Conservation (phyloP, 148 eudicot species). For the Drosera capensis region DNA sequence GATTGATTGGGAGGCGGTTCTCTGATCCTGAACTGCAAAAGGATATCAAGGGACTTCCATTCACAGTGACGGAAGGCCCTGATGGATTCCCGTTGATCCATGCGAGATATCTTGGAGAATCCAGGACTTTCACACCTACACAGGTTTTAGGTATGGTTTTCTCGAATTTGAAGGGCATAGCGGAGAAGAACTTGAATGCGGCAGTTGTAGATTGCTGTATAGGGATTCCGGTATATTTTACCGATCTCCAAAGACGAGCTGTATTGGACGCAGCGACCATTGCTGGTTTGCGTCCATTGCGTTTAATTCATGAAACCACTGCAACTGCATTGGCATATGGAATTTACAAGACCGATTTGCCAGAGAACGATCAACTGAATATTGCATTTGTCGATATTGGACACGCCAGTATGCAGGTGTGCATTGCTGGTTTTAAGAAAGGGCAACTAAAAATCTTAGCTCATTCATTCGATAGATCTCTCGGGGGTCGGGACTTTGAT, state of each 20-base stretch:
- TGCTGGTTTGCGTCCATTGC: constrained; percentile 68
- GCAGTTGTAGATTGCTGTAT: constrained; percentile 94
- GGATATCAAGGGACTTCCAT: constrained; percentile 62
- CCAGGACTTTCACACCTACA: constrained; percentile 56
- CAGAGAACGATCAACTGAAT: constrained; percentile 69
- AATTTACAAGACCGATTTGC: constrained; percentile 86
- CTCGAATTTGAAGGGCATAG: constrained; percentile 73
- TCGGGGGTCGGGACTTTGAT: constrained; percentile 91
- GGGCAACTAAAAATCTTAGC: constrained; percentile 79
- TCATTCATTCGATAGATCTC: constrained; percentile 66
- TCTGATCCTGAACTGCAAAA: constrained; percentile 76
- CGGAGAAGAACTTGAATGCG: constrained; percentile 74
- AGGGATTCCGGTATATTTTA: constrained; percentile 82
- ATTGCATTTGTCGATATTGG: constrained; percentile 84
- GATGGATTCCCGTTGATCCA: constrained; percentile 86
- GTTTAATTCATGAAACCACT: constrained; percentile 75
- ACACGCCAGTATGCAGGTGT: constrained; percentile 83
- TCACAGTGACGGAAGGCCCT: constrained; percentile 66
- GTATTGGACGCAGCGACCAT: constrained; percentile 75
- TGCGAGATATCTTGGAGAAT: constrained; percentile 59
- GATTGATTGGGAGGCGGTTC: constrained; percentile 62
- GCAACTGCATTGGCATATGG: constrained; percentile 94
- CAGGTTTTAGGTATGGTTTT: constrained; percentile 78
- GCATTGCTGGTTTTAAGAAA: constrained; percentile 81
- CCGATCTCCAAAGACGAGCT: constrained; percentile 91